phyloP scores from a whole-genome alignment of 148 eudicot genomes.

The Fagopyrum tataricum region DNA sequence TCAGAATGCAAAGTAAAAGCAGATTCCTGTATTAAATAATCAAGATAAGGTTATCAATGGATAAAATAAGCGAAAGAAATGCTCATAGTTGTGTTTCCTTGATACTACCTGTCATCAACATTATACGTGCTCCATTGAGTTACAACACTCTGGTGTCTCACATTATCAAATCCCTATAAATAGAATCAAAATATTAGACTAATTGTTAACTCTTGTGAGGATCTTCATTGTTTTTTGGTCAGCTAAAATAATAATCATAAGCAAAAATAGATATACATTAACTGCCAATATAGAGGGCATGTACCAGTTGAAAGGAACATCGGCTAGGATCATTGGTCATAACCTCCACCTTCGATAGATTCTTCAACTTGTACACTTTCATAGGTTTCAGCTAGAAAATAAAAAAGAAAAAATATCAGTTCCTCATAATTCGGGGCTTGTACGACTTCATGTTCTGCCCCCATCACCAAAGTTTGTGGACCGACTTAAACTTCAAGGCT shows the following conservation, averaged over 20 bases:
- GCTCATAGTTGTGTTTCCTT: background rate
- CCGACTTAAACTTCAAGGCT: background rate
- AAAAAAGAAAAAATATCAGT: constrained; percentile 1
- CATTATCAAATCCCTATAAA: constrained; percentile 92
- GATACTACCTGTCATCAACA: constrained; percentile 78
- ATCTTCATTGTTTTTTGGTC: background rate
- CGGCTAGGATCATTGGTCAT: constrained; percentile 78
- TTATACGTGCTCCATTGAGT: constrained; percentile 98
- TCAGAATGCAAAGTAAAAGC: constrained; percentile 64
- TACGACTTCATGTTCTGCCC: background rate
- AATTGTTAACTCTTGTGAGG: background rate
- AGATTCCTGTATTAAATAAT: constrained; percentile 58
- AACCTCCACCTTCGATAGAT: constrained; percentile 92
- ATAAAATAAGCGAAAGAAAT: background rate
- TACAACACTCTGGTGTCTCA: constrained; percentile 73
- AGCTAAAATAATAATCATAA: background rate
- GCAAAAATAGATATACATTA: background rate
- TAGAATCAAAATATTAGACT: background rate
- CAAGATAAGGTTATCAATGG: background rate
- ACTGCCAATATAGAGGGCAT: constrained; percentile 9
- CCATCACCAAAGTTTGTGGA: background rate
- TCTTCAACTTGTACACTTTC: constrained; percentile 83
- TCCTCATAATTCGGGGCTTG: background rate
- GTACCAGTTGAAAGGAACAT: constrained; percentile 81
- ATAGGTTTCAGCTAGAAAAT: constrained; percentile 50